These are phyloP conservation scores for Botrytis sinoallii DNA, from an alignment of 2,329 filamentous ascomycete species.

Conservation along the genomic window DNA sequence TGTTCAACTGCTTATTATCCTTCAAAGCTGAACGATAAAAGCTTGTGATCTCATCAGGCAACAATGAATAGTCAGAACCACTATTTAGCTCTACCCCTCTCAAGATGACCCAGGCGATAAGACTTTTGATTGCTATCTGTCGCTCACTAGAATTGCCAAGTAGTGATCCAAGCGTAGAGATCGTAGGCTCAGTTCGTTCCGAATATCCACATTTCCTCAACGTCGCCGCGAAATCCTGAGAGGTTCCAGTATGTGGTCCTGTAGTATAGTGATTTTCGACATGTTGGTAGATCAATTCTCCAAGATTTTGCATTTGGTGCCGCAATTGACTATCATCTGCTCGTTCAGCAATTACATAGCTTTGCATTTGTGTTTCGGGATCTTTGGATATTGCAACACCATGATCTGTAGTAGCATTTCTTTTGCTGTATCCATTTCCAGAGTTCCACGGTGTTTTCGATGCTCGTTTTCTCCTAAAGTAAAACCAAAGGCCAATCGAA, in stretches of 20 bases:
- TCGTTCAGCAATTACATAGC: constrained; percentile 40
- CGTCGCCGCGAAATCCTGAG: not conserved
- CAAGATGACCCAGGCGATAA: constrained; percentile 7
- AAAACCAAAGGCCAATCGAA: not conserved
- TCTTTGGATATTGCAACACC: not conserved
- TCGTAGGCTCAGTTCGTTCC: not conserved
- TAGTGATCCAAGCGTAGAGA: not conserved
- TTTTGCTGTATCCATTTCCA: not conserved
- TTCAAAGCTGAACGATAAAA: not conserved
- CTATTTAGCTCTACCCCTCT: not conserved
- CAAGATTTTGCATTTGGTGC: constrained; percentile 38
- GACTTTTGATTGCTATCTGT: constrained; percentile 6
- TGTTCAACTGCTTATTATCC: not conserved
- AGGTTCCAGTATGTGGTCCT: not conserved
- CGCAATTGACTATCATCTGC: constrained; percentile 40
- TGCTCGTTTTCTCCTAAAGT: not conserved
- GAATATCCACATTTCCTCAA: not conserved
- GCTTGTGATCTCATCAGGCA: constrained; percentile 6
- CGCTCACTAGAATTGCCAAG: constrained; percentile 3
- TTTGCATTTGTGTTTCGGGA: constrained; percentile 2
- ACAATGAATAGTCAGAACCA: constrained; percentile 1
- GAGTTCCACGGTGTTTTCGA: not conserved
- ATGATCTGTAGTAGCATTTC: not conserved
- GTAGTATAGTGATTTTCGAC: constrained; percentile 42
- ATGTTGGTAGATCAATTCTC: constrained; percentile 42